Evolutionary conservation across 306 rosid species (phyloP), one percentile per base, ranked within the genome.

Genomic region (Sechiopsis laciniata): DNA sequence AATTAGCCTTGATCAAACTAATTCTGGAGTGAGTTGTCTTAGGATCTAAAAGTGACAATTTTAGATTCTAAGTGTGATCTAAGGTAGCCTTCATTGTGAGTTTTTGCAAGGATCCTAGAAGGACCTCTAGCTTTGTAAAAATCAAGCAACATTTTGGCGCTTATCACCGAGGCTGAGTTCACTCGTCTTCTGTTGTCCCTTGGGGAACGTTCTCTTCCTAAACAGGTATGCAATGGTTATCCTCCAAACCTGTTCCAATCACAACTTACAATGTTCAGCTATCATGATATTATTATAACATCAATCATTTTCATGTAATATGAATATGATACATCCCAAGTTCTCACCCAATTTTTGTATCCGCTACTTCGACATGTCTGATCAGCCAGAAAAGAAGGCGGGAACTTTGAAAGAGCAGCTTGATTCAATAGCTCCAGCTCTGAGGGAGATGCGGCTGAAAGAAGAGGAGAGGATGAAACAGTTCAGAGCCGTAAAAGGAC

Each of bases 101-200:
- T n/a, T n/a, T n/a, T n/a, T n/a, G n/a, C n/a, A n/a, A n/a, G n/a
- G n/a, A n/a, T n/a, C n/a, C n/a, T n/a, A n/a, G n/a, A n/a, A n/a
- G n/a, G n/a, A n/a, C n/a, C n/a, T n/a, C n/a, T n/a, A n/a, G n/a
- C n/a, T n/a, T n/a, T n/a, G n/a, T n/a, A n/a, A n/a, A n/a, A n/a
- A n/a, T n/a, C n/a, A n/a, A n/a, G n/a, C n/a, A n/a, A n/a, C n/a
- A n/a, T n/a, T n/a, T n/a, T n/a, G n/a, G n/a, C n/a, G n/a, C n/a
- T n/a, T n/a, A n/a, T n/a, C n/a, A n/a, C 95, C 5, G 96, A 94
- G 80, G 99, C 99, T 56, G 97, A 94, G 74, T 89, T 87, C 45
- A 94, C 99, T 10, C 96, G 89, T 84, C 99, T 94, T 80, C 95
- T 94, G 55, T 76, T 91, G 86, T 89, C 95, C 57, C 99, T 94